These are phyloP conservation scores for Cystofilobasidium capitatum DNA, from an alignment of 768 basidiomycete genomes.

Conservation along the genomic window DNA sequence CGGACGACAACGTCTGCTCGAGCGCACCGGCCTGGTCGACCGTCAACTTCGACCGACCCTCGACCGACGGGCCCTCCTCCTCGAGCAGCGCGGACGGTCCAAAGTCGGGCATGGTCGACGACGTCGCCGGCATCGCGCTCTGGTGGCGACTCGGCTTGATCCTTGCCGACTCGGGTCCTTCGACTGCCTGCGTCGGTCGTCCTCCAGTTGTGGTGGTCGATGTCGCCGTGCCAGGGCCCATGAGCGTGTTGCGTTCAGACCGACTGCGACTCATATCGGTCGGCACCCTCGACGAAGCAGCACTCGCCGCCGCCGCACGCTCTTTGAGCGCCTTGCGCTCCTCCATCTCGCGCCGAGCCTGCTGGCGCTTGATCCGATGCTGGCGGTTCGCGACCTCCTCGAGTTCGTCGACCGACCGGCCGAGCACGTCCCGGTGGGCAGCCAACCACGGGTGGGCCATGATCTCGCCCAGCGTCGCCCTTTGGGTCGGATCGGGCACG, in stretches of 20 bases:
- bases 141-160: constrained; percentile 10
- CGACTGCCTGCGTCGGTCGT: too few species aligned
- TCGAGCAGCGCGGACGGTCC: too few species aligned
- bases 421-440: constrained; percentile 56
- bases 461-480: constrained; percentile 64
- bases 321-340: constrained; percentile 33
- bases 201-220: too few species aligned
- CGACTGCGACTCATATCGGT: constrained; percentile 30
- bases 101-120: constrained; percentile 12
- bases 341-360: constrained; percentile 37
- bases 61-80: too few species aligned
- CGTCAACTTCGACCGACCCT: neutral
- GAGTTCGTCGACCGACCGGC: constrained; percentile 62
- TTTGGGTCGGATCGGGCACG: constrained; percentile 74
- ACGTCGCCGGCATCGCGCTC: constrained; percentile 15
- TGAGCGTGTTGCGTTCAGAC: constrained; percentile 27
- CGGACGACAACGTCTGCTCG: neutral
- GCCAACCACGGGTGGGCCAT: constrained; percentile 84
- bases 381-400: constrained; percentile 72
- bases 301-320: neutral
- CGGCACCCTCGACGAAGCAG: too few species aligned
- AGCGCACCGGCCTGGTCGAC: neutral
- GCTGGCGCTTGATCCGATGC: constrained; percentile 67
- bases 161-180: neutral
- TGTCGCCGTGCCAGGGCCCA: constrained; percentile 3